Base-by-base conservation (phyloP, 768 basidiomycete species). In the Xanthoconium stramineum region DNA sequence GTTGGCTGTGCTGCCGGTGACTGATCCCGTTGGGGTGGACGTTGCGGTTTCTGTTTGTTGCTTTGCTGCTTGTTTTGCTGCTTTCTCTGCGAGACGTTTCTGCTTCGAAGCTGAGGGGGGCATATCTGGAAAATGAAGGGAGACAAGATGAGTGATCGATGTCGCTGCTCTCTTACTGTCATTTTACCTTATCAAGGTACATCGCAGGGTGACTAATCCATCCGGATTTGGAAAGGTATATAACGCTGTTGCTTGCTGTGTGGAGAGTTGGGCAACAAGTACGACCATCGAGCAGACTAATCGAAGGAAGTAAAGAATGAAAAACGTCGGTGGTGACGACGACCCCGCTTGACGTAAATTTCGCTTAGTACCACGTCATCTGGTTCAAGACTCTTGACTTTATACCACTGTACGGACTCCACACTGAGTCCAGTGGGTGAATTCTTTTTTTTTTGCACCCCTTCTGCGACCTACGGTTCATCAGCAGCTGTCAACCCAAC, bases 81-180 rank as follows among this genome's bases (percentile, higher is more conserved):
- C 94, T 74, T 97, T 97, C 74, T 96, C 95, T 58, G 92, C 94
- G 55, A 97, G 83, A 47, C 96, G 85, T 73, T 98, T 98, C 74
- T 94, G 91, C 70, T 92, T 92, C 46, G 90, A 89, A 28, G 87
- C 80, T 50, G 90, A 91, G 45, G 89, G 89, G 0, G 90, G 65
- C 88, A 88, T 89, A 62, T 58, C 74, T 59, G 45, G 64, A 57
- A 20, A 47, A 35, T 12, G 47, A 50, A 30, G 36, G 43, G 59
- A 55, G 57, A 40, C 42, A n/a, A 57, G 56, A 61, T 55, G 56
- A 54, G 30, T 50, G 57, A 71, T 71, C 71, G 68, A 73, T 72
- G 59, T 58, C 13, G 13, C 17, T 35, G 33, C 37, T 36, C 59
- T 13, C 50, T 43, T 54, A 44, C 47, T 52, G 50, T 61, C 54